phyloP scores from a whole-genome alignment of 805 yeast genomes.

The Candida coquimbonensis region DNA sequence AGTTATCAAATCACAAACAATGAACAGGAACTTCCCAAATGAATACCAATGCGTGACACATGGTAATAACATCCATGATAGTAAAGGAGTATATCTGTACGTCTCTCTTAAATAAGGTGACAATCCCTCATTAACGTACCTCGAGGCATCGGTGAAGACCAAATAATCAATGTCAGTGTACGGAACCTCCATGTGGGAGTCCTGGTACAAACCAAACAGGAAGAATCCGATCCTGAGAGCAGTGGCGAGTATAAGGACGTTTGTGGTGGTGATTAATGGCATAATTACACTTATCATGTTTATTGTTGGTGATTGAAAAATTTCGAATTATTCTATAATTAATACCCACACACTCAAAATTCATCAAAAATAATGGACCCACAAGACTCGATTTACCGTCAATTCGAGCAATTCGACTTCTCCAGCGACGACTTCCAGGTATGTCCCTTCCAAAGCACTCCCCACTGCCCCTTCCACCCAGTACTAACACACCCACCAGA shows the following conservation, averaged over 20 bases:
- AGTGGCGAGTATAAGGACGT: constrained; percentile 17
- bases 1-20: constrained; percentile 72
- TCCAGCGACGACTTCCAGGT: constrained; percentile 20
- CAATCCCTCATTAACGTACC: constrained; percentile 43
- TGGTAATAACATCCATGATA: constrained; percentile 79
- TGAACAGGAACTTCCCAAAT: constrained; percentile 77
- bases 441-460: too few species aligned
- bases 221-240: constrained; percentile 56
- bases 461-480: too few species aligned
- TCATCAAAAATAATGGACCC: constrained; percentile 3
- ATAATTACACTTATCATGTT: too few species aligned
- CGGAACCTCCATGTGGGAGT: constrained; percentile 64
- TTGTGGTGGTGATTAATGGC: constrained; percentile 1
- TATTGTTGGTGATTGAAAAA: too few species aligned
- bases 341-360: background rate
- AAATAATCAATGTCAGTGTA: constrained; percentile 93
- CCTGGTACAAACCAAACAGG: constrained; percentile 81
- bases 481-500: constrained; percentile 9
- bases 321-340: too few species aligned
- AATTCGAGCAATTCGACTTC: constrained; percentile 22
- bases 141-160: constrained; percentile 91
- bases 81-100: constrained; percentile 85
- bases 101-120: constrained; percentile 86
- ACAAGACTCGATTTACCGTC: constrained; percentile 18
- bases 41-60: constrained; percentile 47